These are phyloP conservation scores for Eucalyptus pauciflora DNA, from an alignment of 345 rosid species.

Conservation along the genomic window DNA sequence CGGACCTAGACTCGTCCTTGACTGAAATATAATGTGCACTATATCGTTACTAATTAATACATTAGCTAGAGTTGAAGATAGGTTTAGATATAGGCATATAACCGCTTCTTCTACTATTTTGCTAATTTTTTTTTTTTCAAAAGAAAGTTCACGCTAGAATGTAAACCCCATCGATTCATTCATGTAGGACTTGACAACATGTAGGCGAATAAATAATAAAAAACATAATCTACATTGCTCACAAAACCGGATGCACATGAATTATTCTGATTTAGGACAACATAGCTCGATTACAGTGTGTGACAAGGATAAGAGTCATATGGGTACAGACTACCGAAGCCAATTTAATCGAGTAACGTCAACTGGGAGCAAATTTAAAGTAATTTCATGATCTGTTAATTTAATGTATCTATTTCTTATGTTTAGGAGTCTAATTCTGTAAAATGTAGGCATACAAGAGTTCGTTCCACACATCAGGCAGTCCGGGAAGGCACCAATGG, in stretches of 20 bases:
- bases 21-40: neutral
- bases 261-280: neutral
- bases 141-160: neutral
- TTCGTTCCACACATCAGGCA: slow-evolving; percentile 89
- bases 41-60: neutral
- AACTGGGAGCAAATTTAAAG: neutral
- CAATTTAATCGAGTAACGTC: neutral
- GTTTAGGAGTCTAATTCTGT: neutral
- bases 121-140: neutral
- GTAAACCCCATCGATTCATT: neutral
- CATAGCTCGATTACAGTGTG: neutral
- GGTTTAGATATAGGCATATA: neutral
- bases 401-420: neutral
- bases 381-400: neutral
- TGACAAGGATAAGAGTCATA: neutral
- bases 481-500: slow-evolving; percentile 96
- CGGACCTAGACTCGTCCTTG: neutral
- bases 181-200: neutral
- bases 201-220: neutral
- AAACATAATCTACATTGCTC: neutral
- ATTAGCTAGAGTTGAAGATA: neutral
- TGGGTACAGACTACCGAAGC: neutral
- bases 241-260: neutral
- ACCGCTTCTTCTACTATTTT: neutral
- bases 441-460: slow-evolving; percentile 55